phyloP scores from a whole-genome alignment of 176 grass and related monocot species.

The Oryza longistaminata region DNA sequence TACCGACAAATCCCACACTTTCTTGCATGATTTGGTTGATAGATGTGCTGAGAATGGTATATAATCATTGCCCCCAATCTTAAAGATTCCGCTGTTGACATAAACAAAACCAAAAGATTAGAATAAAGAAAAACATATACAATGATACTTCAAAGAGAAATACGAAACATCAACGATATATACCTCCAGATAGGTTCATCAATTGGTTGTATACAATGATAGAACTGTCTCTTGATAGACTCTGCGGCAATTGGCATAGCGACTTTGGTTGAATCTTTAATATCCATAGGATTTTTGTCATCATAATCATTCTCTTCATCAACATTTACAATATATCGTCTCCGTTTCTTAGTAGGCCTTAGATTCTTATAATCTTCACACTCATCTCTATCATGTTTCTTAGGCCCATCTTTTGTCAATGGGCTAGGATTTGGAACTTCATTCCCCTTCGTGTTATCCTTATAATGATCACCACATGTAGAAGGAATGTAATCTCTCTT shows the following conservation, averaged over 20 bases:
- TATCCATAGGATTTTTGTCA: background rate
- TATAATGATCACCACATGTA: background rate
- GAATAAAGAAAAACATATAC: background rate
- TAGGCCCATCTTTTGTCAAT: background rate
- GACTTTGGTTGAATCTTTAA: background rate
- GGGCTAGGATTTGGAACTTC: background rate
- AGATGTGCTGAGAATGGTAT: slow-evolving; percentile 52
- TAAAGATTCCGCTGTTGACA: slow-evolving; percentile 47
- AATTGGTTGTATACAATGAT: slow-evolving; percentile 31
- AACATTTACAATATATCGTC: background rate
- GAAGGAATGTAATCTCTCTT: background rate
- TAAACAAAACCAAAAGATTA: slow-evolving; percentile 19
- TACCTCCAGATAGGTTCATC: slow-evolving; percentile 39
- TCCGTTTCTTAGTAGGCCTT: background rate
- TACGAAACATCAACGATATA: background rate
- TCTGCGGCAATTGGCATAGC: background rate
- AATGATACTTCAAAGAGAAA: background rate
- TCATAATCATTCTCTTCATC: background rate
- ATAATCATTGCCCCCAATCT: slow-evolving; percentile 23
- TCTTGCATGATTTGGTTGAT: slow-evolving; percentile 53
- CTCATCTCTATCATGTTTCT: background rate
- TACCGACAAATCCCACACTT: slow-evolving; percentile 46
- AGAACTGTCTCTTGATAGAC: background rate
- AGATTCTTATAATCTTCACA: background rate
- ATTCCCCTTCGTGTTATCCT: too few species aligned